Evolutionary conservation across 164 flowering plant genomes (phyloP), one percentile per base, ranked within the genome.

Genomic region (Macadamia integrifolia): DNA sequence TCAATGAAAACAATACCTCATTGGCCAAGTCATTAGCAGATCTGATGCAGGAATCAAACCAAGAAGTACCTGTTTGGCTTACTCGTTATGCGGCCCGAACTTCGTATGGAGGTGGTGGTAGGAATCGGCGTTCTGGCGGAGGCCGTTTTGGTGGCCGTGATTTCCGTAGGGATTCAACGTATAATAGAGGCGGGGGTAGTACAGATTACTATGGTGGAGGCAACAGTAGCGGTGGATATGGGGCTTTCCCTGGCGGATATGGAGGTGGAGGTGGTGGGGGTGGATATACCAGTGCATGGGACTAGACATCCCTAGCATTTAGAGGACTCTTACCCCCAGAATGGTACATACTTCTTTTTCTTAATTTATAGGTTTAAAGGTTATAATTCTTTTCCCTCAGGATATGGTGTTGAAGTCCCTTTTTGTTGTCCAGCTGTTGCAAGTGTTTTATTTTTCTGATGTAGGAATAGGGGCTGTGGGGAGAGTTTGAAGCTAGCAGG

Each of bases 91-190:
- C 84, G 3, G 74, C 86, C 15, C 68, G 81, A 35, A 65, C 84
- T 46, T 70, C 79, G 3, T 76, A 46, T 60, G 80, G 79, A 32
- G 80, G 79, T 28, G 77, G 80, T 6, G 74, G 74, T 69, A 84
- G 77, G 68, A 70, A 67, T 61, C 77, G 77, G 5, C 78, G 87
- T 3, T 61, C 80, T 15, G 87, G 86, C 9, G 86, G 84, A 58
- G 86, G 84, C 14, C 81, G 85, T 5, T 86, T 84, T 77, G 89
- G 89, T 60, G 82, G 85, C 53, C 83, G 89, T 64, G 89, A 84
- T 61, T 86, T 81, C 58, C 73, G 90, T 40, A 78, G 76, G 65
- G 89, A 86, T 9, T 29, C 72, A 6, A 52, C 75, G 6, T 80
- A 23, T 55, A 79, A 52, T 42, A 70, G 84, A 60, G 75, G 79